Evolutionary conservation across 805 yeast species (phyloP).

Genomic region (Cephaloascus fragrans): DNA sequence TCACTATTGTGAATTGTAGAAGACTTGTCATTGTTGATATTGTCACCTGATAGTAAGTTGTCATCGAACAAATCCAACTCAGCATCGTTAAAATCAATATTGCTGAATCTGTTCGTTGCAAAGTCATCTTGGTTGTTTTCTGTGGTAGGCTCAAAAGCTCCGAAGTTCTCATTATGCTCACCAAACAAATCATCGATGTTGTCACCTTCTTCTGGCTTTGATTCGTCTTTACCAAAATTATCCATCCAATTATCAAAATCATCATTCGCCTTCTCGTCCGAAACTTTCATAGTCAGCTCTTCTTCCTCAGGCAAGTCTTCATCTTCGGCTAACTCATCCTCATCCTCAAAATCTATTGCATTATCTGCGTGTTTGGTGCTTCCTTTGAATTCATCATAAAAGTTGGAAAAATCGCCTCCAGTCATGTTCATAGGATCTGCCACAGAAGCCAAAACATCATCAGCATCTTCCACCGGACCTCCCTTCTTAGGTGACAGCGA

Average conservation of each 20-base stretch:
- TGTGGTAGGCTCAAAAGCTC: no score
- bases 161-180: conserved; percentile 17
- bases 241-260: conserved; percentile 15
- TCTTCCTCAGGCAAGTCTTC: conserved; percentile 34
- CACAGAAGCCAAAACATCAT: not conserved
- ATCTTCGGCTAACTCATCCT: conserved; percentile 90
- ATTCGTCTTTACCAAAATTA: conserved; percentile 9
- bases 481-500: not conserved
- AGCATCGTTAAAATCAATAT: not conserved
- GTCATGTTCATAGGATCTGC: no score
- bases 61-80: conserved; percentile 12
- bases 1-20: no score
- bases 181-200: conserved; percentile 31
- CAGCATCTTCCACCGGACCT: not conserved
- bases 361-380: conserved; percentile 73
- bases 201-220: conserved; percentile 19
- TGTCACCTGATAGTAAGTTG: not conserved
- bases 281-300: conserved; percentile 5
- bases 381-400: not conserved
- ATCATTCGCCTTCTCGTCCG: conserved; percentile 6
- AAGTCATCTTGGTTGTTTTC: not conserved
- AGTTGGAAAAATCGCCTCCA: no score
- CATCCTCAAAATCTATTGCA: conserved; percentile 91
- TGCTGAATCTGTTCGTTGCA: conserved; percentile 6
- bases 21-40: no score